Base-by-base conservation (phyloP, 305 asterid genomes). In the Fraxinus velutina region DNA sequence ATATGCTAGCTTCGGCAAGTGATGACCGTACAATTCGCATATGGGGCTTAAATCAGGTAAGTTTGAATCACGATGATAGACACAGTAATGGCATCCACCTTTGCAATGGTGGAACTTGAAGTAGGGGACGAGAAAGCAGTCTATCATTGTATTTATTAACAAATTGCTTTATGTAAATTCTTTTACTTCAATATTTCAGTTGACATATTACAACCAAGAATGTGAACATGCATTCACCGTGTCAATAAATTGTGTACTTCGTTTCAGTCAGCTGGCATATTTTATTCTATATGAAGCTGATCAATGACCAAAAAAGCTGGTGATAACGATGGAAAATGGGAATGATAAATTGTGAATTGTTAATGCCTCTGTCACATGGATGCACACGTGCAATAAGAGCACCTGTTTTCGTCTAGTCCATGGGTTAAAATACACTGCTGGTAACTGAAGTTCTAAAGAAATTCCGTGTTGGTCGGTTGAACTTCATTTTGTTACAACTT, bases 1-100 rank as follows among this genome's bases (percentile, higher is more conserved):
- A 91, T 82, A 94, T 93, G 95, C 89, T 94, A 79, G 98, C 97
- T 12, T 92, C 97, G 24, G 98, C 97, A 7, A 94, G 98, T 81
- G 97, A 94, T 70, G 98, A 94, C 83, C 87, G 90, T 13, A 92
- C 97, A 1, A 92, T 94, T 80, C 97, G 97, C 71, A 86, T 94
- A 80, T 94, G 98, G 98, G 97, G 98, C 37, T 74, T 92, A 83
- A 76, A 88, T 75, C 85, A 83, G 89, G 92, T 87, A 64, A 83
- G 88, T 44, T 77, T 87, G 86, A 79, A 84, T 66, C 79, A 39
- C 80, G 89, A 84, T 29, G 92, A 89, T 74, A 78, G 62, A 39
- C 87, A 83, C 83, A 88, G 83, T 82, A 91, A 92, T 87, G 98
- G 98, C 70, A 87, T 86, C 75, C 90, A 86, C 83, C 85, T 78